Conservation (phyloP, 306 rosid genomes). For the Corylus heterophylla region DNA sequence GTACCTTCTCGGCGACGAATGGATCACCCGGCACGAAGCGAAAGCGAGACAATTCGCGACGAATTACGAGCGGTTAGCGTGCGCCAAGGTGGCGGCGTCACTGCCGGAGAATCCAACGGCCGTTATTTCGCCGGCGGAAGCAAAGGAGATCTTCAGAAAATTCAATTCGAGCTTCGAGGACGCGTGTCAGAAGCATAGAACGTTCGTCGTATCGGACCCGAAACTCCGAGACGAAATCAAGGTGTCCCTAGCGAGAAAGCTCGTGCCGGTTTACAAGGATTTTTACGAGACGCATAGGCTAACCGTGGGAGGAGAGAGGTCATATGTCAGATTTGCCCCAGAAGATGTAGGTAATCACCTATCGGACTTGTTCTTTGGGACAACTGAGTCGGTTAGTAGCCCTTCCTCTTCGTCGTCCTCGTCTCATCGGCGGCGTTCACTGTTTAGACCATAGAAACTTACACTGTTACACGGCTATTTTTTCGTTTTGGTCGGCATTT, state of each 20-base stretch:
- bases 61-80: slow-evolving; percentile 49
- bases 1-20: slow-evolving; percentile 60
- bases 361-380: slow-evolving; percentile 43
- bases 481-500: background rate
- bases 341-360: slow-evolving; percentile 55
- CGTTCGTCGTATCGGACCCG: slow-evolving; percentile 34
- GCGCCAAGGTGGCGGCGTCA: slow-evolving; percentile 54
- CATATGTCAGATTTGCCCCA: slow-evolving; percentile 48
- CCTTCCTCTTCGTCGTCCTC: slow-evolving; percentile 31
- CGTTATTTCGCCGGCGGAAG: slow-evolving; percentile 37
- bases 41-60: slow-evolving; percentile 42
- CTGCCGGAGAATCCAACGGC: slow-evolving; percentile 51
- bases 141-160: slow-evolving; percentile 43
- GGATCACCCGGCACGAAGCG: slow-evolving; percentile 52
- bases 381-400: slow-evolving; percentile 9
- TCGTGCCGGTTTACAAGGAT: slow-evolving; percentile 46
- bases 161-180: slow-evolving; percentile 57
- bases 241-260: slow-evolving; percentile 34
- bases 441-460: background rate
- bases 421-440: slow-evolving; percentile 24
- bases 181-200: slow-evolving; percentile 49
- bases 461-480: background rate
- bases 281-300: slow-evolving; percentile 37
- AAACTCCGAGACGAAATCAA: slow-evolving; percentile 60
- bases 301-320: slow-evolving; percentile 26